Evolutionary conservation across 2,329 filamentous ascomycete species (phyloP).

Genomic region (Graphilbum fragrans): DNA sequence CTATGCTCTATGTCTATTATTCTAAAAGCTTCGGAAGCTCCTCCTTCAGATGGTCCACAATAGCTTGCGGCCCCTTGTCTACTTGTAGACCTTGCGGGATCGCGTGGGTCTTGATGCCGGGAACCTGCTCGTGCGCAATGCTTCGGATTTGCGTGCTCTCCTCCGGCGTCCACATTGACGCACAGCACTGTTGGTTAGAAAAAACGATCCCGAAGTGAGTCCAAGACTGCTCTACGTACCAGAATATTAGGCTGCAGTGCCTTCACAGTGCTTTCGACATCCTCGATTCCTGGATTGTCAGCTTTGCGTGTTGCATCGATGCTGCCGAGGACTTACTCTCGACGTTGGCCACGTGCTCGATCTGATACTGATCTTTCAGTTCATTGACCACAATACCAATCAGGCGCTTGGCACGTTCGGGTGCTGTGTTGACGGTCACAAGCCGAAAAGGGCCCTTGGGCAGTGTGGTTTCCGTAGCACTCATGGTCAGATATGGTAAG

Average conservation of each 20-base stretch:
- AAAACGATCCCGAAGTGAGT: not conserved
- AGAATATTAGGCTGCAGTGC: slow-evolving; percentile 17
- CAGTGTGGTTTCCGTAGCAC: too few relatives aligned
- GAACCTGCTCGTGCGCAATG: slow-evolving; percentile 29
- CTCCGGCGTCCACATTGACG: slow-evolving; percentile 38
- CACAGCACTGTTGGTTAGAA: slow-evolving; percentile 38
- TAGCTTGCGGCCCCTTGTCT: slow-evolving; percentile 37
- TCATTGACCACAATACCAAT: slow-evolving; percentile 49
- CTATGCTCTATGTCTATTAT: not conserved
- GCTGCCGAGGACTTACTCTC: slow-evolving; percentile 29
- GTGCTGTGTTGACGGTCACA: slow-evolving; percentile 56
- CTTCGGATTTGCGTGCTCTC: slow-evolving; percentile 30
- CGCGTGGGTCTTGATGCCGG: slow-evolving; percentile 36
- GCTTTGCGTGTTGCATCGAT: not conserved
- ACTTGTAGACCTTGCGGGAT: slow-evolving; percentile 42
- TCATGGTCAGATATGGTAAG: too few relatives aligned
- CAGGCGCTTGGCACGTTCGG: slow-evolving; percentile 49
- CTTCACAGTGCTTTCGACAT: slow-evolving; percentile 27
- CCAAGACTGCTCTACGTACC: slow-evolving; percentile 8
- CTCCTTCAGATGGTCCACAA: slow-evolving; percentile 37
- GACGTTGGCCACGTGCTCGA: slow-evolving; percentile 50
- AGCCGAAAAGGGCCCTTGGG: slow-evolving; percentile 19
- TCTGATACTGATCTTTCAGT: slow-evolving; percentile 51
- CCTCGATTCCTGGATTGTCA: slow-evolving; percentile 31
- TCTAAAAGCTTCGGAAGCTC: slow-evolving; percentile 19